phyloP scores from a whole-genome alignment of 1,284 basidiomycete genomes.

The Ustilago xerochloae region DNA sequence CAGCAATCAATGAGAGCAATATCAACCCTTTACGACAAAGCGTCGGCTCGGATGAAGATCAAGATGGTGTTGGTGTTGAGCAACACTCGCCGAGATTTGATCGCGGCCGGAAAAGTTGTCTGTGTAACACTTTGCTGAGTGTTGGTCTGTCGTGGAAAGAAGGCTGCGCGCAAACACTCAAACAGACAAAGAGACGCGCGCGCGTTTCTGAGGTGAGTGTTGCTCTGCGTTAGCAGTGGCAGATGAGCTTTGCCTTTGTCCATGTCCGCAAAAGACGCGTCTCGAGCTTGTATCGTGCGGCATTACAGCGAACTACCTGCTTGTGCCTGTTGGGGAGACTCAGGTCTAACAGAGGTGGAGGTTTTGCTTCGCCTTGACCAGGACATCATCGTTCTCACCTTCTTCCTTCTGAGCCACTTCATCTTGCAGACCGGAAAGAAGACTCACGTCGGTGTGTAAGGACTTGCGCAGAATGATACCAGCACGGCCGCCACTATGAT shows the following conservation, averaged over 20 bases:
- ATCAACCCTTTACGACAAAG: too few relatives aligned
- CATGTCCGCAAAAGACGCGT: not conserved
- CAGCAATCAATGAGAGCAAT: too few relatives aligned
- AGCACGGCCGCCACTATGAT: conserved; percentile 11
- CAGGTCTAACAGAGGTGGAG: conserved; percentile 1
- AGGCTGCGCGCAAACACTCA: not conserved
- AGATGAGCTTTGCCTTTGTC: not conserved
- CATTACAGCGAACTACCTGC: not conserved
- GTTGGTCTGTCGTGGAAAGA: not conserved
- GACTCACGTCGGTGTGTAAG: too few relatives aligned
- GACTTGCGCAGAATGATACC: conserved; percentile 14
- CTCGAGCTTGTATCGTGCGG: not conserved
- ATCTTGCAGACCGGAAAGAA: too few relatives aligned
- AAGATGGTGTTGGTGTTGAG: not conserved
- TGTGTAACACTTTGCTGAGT: not conserved
- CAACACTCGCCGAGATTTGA: not conserved
- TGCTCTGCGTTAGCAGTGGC: too few relatives aligned
- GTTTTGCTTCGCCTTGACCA: not conserved
- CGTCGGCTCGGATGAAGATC: too few relatives aligned
- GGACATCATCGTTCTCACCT: too few relatives aligned
- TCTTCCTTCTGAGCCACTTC: too few relatives aligned
- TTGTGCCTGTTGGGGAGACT: not conserved
- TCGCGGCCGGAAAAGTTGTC: not conserved
- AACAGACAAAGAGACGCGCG: not conserved
- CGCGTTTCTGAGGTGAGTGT: not conserved